Evolutionary conservation across 1,284 basidiomycete genomes (phyloP).

Genomic region (Lentinus polychrous): DNA sequence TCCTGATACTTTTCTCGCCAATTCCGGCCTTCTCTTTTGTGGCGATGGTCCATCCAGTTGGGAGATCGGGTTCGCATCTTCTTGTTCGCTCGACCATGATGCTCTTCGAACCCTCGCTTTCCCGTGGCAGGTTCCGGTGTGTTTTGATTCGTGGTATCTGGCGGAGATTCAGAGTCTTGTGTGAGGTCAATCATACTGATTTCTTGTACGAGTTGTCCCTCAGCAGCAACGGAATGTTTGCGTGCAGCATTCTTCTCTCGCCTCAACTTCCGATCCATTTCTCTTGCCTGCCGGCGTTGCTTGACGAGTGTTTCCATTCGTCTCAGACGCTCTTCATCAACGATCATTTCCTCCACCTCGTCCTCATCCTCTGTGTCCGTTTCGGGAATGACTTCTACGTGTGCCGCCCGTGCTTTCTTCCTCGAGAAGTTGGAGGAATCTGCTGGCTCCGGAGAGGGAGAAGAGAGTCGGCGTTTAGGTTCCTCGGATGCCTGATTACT

Average conservation of each 20-base stretch:
- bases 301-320: constrained; percentile 6
- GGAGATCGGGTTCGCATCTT: not conserved
- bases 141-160: not conserved
- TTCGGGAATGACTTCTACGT: not conserved
- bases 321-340: constrained; percentile 31
- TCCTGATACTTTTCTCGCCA: not conserved
- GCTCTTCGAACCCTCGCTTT: constrained; percentile 1
- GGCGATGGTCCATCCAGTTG: not conserved
- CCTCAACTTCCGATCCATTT: constrained; percentile 28
- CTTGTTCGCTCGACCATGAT: not conserved
- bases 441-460: not conserved
- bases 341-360: constrained; percentile 50
- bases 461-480: constrained; percentile 5
- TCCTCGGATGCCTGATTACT: constrained; percentile 2
- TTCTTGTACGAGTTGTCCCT: constrained; percentile 5
- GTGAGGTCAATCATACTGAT: constrained; percentile 15
- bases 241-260: constrained; percentile 25
- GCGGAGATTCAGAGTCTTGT: not conserved
- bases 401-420: not conserved
- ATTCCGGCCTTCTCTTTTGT: not conserved
- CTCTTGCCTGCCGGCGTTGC: constrained; percentile 23
- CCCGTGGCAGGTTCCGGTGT: not conserved
- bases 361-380: constrained; percentile 34
- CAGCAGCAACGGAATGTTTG: not conserved
- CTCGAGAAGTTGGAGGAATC: not conserved